These are phyloP conservation scores for Didymella keratinophila DNA, from an alignment of 2,329 filamentous ascomycete genomes.

Conservation along the genomic window DNA sequence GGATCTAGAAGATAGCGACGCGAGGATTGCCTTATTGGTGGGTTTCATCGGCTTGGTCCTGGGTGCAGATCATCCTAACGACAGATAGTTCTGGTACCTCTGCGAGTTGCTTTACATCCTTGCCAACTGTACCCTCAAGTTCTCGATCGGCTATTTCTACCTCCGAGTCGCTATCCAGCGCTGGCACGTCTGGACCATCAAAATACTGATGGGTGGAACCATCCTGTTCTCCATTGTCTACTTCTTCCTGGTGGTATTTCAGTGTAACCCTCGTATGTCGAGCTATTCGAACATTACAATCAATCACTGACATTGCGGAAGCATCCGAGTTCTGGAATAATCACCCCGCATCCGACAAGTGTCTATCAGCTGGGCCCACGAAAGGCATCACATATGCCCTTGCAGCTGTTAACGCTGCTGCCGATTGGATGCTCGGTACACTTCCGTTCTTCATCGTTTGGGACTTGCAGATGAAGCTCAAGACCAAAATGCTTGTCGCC, in stretches of 20 bases:
- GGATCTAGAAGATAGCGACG: constrained; percentile 43
- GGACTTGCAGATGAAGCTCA: constrained; percentile 62
- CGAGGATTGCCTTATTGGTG: constrained; percentile 42
- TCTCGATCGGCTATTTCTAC: constrained; percentile 63
- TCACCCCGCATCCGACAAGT: constrained; percentile 50
- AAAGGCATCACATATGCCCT: constrained; percentile 59
- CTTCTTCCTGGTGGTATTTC: constrained; percentile 61
- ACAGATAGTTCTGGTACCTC: constrained; percentile 60
- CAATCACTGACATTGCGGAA: neutral
- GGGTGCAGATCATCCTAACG: neutral
- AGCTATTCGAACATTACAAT: neutral
- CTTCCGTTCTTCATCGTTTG: constrained; percentile 61
- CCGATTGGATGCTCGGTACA: constrained; percentile 46
- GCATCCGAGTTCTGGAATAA: constrained; percentile 61
- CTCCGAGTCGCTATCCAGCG: constrained; percentile 59
- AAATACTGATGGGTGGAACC: constrained; percentile 57
- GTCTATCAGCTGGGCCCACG: constrained; percentile 56
- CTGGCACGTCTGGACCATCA: constrained; percentile 58
- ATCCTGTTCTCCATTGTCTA: constrained; percentile 57
- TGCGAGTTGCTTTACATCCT: constrained; percentile 64
- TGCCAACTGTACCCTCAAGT: constrained; percentile 58
- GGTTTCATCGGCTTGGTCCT: neutral
- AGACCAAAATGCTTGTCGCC: constrained; percentile 61
- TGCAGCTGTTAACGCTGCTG: constrained; percentile 38
- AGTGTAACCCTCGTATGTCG: constrained; percentile 57